These are phyloP conservation scores for Prunus salicina DNA, from an alignment of 306 rosid species.

Conservation along the genomic window DNA sequence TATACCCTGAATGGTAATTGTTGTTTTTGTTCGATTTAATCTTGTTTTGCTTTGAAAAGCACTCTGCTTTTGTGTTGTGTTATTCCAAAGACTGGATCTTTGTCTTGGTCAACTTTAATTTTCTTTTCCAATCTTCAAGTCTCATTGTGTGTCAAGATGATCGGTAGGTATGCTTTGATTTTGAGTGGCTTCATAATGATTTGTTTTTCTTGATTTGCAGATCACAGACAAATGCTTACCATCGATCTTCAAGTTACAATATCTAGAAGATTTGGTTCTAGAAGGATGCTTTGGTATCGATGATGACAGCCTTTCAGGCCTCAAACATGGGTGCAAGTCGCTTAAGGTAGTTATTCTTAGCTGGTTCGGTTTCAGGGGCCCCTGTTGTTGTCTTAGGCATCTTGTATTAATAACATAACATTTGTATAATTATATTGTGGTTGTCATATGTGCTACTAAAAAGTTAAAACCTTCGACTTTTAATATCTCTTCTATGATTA, in stretches of 20 bases:
- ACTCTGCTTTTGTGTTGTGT: not conserved
- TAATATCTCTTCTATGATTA: not conserved
- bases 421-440: not conserved
- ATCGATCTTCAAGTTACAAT: slow-evolving; percentile 61
- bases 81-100: not conserved
- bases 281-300: slow-evolving; percentile 91
- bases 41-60: not conserved
- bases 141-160: not conserved
- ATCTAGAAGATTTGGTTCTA: slow-evolving; percentile 80
- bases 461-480: not conserved
- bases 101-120: not conserved
- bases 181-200: not conserved
- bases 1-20: too few relatives aligned
- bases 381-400: not conserved
- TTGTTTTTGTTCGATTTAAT: not conserved
- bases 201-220: slow-evolving; percentile 38
- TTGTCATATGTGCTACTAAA: not conserved
- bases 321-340: slow-evolving; percentile 69
- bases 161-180: not conserved
- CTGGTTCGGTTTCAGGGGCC: slow-evolving; percentile 7
- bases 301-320: slow-evolving; percentile 55
- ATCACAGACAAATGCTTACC: slow-evolving; percentile 81
- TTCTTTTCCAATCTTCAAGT: not conserved
- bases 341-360: slow-evolving; percentile 59
- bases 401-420: not conserved